phyloP scores from a whole-genome alignment of 2,329 filamentous ascomycete genomes.

The Aspergillus carbonarius region DNA sequence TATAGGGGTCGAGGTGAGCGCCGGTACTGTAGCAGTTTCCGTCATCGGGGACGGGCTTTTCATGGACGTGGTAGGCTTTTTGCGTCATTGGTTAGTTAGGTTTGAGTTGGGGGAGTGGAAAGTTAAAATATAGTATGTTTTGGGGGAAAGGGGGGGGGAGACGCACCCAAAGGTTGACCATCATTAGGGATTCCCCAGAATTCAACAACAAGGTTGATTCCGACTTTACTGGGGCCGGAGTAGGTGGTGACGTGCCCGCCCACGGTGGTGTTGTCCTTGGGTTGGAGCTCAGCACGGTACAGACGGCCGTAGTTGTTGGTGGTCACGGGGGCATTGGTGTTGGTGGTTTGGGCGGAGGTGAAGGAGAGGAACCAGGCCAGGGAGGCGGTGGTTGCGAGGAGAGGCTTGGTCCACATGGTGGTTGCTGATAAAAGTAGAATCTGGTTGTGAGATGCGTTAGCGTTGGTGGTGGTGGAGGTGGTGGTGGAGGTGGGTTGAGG shows the following conservation, averaged over 20 bases:
- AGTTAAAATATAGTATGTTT: conserved; percentile 2
- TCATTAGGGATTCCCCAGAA: conserved; percentile 60
- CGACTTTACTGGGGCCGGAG: conserved; percentile 50
- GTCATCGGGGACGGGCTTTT: conserved; percentile 58
- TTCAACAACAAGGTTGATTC: conserved; percentile 56
- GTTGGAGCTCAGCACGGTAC: conserved; percentile 59
- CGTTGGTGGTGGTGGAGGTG: neutral
- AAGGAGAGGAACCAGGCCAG: conserved; percentile 12
- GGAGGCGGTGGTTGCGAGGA: conserved; percentile 1
- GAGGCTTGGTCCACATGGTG: conserved; percentile 11
- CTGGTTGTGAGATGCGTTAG: neutral
- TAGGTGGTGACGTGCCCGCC: conserved; percentile 53
- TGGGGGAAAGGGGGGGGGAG: neutral
- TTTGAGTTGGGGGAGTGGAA: conserved; percentile 11
- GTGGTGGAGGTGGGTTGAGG: neutral
- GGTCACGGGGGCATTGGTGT: conserved; percentile 44
- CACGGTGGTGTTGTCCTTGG: conserved; percentile 55
- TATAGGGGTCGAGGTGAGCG: conserved; percentile 69
- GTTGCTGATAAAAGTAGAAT: neutral
- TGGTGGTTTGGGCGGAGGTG: conserved; percentile 1
- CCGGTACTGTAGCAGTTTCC: conserved; percentile 71
- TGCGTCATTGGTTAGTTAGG: neutral
- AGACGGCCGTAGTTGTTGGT: conserved; percentile 57
- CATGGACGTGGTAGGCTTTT: conserved; percentile 70
- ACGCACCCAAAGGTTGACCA: conserved; percentile 60